phyloP scores from a whole-genome alignment of 371 early-diverging fungal genomes.

The Mucor indicus region DNA sequence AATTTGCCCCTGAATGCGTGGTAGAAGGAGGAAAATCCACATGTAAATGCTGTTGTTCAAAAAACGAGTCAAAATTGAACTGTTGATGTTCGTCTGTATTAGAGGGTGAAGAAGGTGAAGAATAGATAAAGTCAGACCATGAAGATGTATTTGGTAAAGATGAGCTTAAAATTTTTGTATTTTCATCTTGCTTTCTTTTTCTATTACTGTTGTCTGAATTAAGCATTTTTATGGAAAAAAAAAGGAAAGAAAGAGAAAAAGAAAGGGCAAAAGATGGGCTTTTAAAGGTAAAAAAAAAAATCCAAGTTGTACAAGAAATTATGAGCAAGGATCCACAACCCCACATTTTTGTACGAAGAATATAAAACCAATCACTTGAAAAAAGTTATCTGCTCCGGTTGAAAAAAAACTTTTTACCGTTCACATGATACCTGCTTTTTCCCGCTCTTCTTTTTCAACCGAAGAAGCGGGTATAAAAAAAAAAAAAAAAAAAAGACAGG shows the following conservation, averaged over 20 bases:
- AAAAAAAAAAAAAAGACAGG: not conserved
- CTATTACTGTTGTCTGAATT: conserved; percentile 13
- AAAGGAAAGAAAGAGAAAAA: conserved; percentile 1
- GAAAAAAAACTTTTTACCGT: conserved; percentile 16
- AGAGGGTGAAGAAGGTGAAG: conserved; percentile 28
- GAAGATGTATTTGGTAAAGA: conserved; percentile 14
- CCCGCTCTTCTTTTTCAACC: conserved; percentile 19
- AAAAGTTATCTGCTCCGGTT: conserved; percentile 2
- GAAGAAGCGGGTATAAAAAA: conserved; percentile 9
- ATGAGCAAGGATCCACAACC: too few species aligned
- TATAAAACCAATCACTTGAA: conserved; percentile 20
- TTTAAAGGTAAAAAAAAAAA: not conserved
- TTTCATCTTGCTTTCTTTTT: conserved; percentile 23
- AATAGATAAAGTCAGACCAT: conserved; percentile 38
- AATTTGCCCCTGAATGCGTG: conserved; percentile 9
- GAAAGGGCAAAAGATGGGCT: not conserved
- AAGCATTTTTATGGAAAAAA: conserved; percentile 4
- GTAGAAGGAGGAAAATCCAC: not conserved
- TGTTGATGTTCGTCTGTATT: conserved; percentile 1
- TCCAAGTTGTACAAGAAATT: conserved; percentile 4
- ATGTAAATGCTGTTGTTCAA: conserved; percentile 15
- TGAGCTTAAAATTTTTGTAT: conserved; percentile 8
- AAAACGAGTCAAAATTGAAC: conserved; percentile 9
- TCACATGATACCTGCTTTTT: conserved; percentile 16
- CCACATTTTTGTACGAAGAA: conserved; percentile 28